A percentile compares a stretch with the other conserved stretches of the same genome.
phyloP scores from a whole-genome alignment of 1,284 basidiomycete genomes.

The Trametes hirsuta region DNA sequence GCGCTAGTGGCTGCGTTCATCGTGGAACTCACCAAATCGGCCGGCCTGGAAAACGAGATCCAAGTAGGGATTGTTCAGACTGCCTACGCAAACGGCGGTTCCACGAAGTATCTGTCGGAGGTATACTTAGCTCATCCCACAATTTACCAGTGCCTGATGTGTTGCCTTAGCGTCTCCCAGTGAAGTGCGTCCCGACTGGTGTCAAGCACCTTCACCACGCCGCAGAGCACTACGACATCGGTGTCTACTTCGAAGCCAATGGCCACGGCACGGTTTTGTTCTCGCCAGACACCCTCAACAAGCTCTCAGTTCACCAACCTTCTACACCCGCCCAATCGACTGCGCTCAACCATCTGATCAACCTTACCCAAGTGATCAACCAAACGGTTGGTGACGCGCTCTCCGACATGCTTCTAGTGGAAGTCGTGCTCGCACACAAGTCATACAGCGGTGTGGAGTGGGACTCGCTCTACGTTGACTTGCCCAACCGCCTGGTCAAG shows the following conservation, averaged over 20 bases:
- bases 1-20: slow-evolving; percentile 93
- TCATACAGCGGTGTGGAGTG: slow-evolving; percentile 87
- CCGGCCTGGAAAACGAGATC: slow-evolving; percentile 74
- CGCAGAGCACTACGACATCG: slow-evolving; percentile 91
- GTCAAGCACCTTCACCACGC: slow-evolving; percentile 99
- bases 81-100: slow-evolving; percentile 97
- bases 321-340: slow-evolving; percentile 80
- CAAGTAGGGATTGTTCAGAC: slow-evolving; percentile 97
- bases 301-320: slow-evolving; percentile 66
- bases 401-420: slow-evolving; percentile 95
- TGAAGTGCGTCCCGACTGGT: slow-evolving; percentile 95
- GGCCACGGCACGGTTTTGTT: slow-evolving; percentile 98
- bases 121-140: slow-evolving; percentile 46
- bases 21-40: slow-evolving; percentile 84
- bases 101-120: slow-evolving; percentile 88
- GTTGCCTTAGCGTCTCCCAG: slow-evolving; percentile 75
- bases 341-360: slow-evolving; percentile 76
- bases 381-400: slow-evolving; percentile 98
- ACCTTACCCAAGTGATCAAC: slow-evolving; percentile 89
- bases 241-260: slow-evolving; percentile 99
- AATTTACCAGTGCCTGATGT: not conserved
- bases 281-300: slow-evolving; percentile 72
- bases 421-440: slow-evolving; percentile 88
- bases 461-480: slow-evolving; percentile 93
- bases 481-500: slow-evolving; percentile 97